Conservation (phyloP, 805 yeast species). For the Teunomyces stri region DNA sequence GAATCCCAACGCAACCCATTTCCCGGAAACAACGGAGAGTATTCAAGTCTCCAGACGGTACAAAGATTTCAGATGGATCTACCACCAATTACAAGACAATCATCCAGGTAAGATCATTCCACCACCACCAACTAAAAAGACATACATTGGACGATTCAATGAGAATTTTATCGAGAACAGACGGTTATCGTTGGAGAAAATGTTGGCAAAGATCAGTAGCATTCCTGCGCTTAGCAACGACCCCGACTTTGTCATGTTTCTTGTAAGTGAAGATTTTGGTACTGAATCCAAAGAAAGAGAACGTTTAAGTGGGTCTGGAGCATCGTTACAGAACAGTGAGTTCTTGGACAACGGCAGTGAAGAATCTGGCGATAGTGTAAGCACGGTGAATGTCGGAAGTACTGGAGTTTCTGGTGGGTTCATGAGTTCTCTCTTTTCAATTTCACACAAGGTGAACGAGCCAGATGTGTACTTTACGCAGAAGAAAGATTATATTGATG, state of each 20-base stretch:
- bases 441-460: slow-evolving; percentile 67
- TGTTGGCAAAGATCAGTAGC: slow-evolving; percentile 71
- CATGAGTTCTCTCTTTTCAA: slow-evolving; percentile 69
- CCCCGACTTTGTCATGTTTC: slow-evolving; percentile 71
- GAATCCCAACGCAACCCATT: slow-evolving; percentile 20
- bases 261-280: slow-evolving; percentile 69
- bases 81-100: slow-evolving; percentile 78
- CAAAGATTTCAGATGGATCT: slow-evolving; percentile 91
- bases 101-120: slow-evolving; percentile 92
- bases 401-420: slow-evolving; percentile 47
- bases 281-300: slow-evolving; percentile 72
- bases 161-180: slow-evolving; percentile 87
- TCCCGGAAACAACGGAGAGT: slow-evolving; percentile 10
- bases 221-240: slow-evolving; percentile 62
- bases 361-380: slow-evolving; percentile 1
- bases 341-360: slow-evolving; percentile 35
- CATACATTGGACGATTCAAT: slow-evolving; percentile 87
- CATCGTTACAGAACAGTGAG: slow-evolving; percentile 35
- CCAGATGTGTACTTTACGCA: slow-evolving; percentile 75
- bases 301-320: slow-evolving; percentile 52
- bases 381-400: slow-evolving; percentile 5
- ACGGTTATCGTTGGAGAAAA: slow-evolving; percentile 77
- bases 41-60: slow-evolving; percentile 73
- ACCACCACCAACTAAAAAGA: slow-evolving; percentile 91
- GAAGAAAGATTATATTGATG: slow-evolving; percentile 65